Evolutionary conservation across 441 rosid genomes (phyloP).

Genomic region (Arabidopsis lyrata): DNA sequence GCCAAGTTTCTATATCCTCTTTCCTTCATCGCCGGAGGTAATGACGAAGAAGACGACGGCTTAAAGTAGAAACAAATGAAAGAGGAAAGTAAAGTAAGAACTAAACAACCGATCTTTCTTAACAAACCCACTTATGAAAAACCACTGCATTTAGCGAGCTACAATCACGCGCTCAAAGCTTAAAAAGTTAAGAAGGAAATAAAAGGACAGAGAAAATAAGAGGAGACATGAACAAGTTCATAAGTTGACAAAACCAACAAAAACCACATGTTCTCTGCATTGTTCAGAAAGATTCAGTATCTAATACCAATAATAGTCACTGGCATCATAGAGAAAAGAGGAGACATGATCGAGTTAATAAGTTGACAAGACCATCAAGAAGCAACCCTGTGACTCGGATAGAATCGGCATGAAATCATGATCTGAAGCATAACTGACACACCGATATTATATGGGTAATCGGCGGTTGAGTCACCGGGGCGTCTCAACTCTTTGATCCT

Average conservation of each 20-base stretch:
- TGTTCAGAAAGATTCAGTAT: too few species aligned
- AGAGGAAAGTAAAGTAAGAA: too few species aligned
- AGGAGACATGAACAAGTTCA: too few species aligned
- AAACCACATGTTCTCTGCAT: too few species aligned
- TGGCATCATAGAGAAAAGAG: not conserved
- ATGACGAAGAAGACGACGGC: too few species aligned
- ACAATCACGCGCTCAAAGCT: not conserved
- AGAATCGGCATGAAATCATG: not conserved
- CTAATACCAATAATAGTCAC: too few species aligned
- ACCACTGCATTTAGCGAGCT: not conserved
- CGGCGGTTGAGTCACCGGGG: slow-evolving; percentile 52
- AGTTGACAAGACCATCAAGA: not conserved
- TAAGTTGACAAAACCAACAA: too few species aligned
- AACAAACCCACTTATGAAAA: not conserved
- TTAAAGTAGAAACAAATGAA: too few species aligned
- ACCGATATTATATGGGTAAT: slow-evolving; percentile 38
- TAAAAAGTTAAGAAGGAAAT: not conserved
- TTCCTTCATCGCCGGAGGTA: too few species aligned
- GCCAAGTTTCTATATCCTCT: too few species aligned
- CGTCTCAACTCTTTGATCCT: slow-evolving; percentile 48
- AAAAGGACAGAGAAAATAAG: too few species aligned
- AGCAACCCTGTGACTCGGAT: not conserved
- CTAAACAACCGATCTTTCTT: too few species aligned
- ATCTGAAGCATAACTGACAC: not conserved
- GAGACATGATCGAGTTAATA: not conserved